Evolutionary conservation across 1,284 basidiomycete genomes (phyloP).

Genomic region (Leccinum griseonigrum): DNA sequence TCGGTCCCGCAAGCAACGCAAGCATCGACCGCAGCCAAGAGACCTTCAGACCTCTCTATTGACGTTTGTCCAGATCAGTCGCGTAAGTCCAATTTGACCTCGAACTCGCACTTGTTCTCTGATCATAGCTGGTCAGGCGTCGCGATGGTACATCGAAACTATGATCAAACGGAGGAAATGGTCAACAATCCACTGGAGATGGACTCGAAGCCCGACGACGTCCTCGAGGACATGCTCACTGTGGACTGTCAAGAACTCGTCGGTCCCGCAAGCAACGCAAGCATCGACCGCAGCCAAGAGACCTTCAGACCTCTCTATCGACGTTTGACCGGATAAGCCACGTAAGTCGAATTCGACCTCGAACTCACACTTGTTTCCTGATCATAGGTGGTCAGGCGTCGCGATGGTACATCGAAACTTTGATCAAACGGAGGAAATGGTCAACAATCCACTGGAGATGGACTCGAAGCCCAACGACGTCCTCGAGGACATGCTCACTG

Average conservation of each 20-base stretch:
- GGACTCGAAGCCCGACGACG: conserved; percentile 73
- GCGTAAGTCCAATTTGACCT: conserved; percentile 50
- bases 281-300: conserved; percentile 22
- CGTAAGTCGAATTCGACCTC: conserved; percentile 45
- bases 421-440: conserved; percentile 93
- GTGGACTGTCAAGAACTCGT: conserved; percentile 72
- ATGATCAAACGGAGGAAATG: conserved; percentile 94
- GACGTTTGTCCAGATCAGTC: conserved; percentile 90
- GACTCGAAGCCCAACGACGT: conserved; percentile 71
- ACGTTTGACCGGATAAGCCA: conserved; percentile 93
- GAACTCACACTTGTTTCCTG: neutral
- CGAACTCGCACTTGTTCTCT: neutral
- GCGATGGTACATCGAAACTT: conserved; percentile 93
- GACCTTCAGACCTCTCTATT: conserved; percentile 71
- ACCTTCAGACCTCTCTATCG: conserved; percentile 68
- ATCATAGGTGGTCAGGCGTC: conserved; percentile 57
- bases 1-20: too few species aligned
- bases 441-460: conserved; percentile 90
- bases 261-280: conserved; percentile 46
- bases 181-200: conserved; percentile 90
- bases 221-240: conserved; percentile 77
- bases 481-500: conserved; percentile 76
- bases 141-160: conserved; percentile 89
- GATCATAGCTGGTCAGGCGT: conserved; percentile 57
- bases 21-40: too few species aligned